Evolutionary conservation across 495 filamentous ascomycete species (phyloP), one percentile per base, ranked within the genome.

Genomic region (Penicillium angulare): DNA sequence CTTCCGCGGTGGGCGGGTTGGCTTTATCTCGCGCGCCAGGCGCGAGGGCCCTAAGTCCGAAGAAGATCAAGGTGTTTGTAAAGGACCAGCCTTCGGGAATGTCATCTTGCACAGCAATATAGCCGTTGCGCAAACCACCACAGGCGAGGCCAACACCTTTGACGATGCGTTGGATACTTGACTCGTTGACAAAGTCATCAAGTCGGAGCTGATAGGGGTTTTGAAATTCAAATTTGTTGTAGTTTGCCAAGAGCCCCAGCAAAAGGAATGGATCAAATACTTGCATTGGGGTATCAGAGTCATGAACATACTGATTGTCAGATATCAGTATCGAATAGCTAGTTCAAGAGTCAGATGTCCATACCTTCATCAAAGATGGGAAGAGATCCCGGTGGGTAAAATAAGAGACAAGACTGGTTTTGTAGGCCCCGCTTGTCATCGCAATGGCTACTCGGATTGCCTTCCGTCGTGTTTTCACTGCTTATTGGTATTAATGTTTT

Each of bases 181-280:
- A 72, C 62, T 97, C 92, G 57, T 98, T 96, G 54, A 97, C 92
- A 71, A 97, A 97, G 65, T 98, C 93, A 63, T 95, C 90, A n/a
- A 98, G 80, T 35, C 92, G 87, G 51, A 95, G 72, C 60, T 92
- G 87, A 61, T 98, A 98, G 6, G 93, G 93, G 56, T 98, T 98
- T 68, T 96, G 93, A 49, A 95, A 90, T 71, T 98, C 93, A 59
- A 97, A 98, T 69, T 97, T 98, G 79, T 97, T 97, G 79, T 97
- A 97, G 27, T 98, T 98, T 56, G 88, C 90, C 47, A 98, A 73
- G n/a, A 96, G 72, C 7, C 92, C 95, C 5, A 96, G 73, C 32
- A 97, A 78, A 23, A 86, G 80, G 50, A 97, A 92, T 1, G 92
- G 87, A 47, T 88, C 81, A 21, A 89, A 76, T 39, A 79, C 81